Evolutionary conservation across 768 basidiomycete species (phyloP).

Genomic region (Fomitopsis pulvina): DNA sequence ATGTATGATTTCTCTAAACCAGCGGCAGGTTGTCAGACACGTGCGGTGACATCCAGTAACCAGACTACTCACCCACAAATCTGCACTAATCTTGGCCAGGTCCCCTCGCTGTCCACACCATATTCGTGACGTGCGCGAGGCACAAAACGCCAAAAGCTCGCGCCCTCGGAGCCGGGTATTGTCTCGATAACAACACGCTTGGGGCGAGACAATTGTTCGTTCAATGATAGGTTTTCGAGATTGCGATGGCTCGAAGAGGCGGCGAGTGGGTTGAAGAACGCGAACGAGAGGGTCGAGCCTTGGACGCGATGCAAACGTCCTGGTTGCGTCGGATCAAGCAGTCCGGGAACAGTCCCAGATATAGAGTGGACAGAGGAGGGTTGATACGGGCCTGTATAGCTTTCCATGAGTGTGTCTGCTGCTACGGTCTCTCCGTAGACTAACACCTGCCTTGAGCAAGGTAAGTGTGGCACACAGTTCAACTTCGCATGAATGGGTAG

Average conservation of each 20-base stretch:
- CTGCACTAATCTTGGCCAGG: conserved; percentile 60
- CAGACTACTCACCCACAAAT: conserved; percentile 56
- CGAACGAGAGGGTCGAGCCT: conserved; percentile 60
- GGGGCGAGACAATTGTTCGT: conserved; percentile 44
- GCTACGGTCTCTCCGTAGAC: too few relatives aligned
- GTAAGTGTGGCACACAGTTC: too few relatives aligned
- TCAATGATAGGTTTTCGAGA: conserved; percentile 34
- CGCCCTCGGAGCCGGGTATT: conserved; percentile 36
- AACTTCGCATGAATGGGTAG: too few relatives aligned
- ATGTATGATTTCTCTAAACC: conserved; percentile 38
- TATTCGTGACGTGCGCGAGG: conserved; percentile 57
- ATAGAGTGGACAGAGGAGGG: conserved; percentile 1
- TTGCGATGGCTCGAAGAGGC: conserved; percentile 39
- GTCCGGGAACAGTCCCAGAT: conserved; percentile 50
- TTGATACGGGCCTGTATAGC: too few relatives aligned
- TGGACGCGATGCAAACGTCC: conserved; percentile 54
- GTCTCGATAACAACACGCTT: conserved; percentile 75
- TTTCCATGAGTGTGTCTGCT: too few relatives aligned
- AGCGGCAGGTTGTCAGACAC: background rate
- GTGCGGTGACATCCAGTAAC: background rate
- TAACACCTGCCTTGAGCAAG: too few relatives aligned
- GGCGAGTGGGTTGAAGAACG: conserved; percentile 64
- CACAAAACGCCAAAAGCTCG: conserved; percentile 69
- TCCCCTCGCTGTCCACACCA: conserved; percentile 57
- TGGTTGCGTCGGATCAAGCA: conserved; percentile 57